Evolutionary conservation across 2,329 filamentous ascomycete genomes (phyloP), one percentile per base, ranked within the genome.

Genomic region (Scorias spongiosa): DNA sequence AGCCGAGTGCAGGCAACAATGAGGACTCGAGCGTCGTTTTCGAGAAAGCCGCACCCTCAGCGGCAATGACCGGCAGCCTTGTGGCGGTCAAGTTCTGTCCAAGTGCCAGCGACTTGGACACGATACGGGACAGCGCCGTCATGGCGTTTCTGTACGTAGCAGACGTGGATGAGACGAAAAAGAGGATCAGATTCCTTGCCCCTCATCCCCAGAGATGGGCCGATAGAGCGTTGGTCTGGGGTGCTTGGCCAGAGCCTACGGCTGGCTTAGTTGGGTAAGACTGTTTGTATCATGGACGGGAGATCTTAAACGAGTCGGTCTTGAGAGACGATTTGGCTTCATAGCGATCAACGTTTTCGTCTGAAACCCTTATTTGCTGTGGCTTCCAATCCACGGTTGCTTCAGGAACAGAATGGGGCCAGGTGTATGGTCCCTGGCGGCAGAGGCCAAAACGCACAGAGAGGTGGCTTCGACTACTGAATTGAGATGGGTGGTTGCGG

Each of bases 101-200:
- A 75, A 57, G 57, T 0, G 78, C 75, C 40, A 86, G 91, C 48
- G 66, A 74, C 1, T 74, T 81, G 6, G 78, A 84, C 40, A 74
- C 76, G 1, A 79, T 96, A 39, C 75, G 85, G 10, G 81, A 88
- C 53, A 79, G 87, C 7, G 82, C 81, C 44, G 80, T 96, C 28
- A 82, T 93, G 74, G 91, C 91, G 0, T 98, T 93, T 57, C 74
- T 95, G 28, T 95, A 94, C 57, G 83, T 96, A 12, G 81, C 85
- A 1, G 85, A 94, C 48, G 85, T 96, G 3, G 88, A 98, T 57
- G 83, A 85, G 57, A 80, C 82, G 53, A 83, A 83, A 61, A 78
- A 78, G 51, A 83, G 84, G 60, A 70, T 95, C 29, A 82, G 84
- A 57, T 70, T 96, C 15, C 66, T 98, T 46, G 80, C 84, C 14